A percentile compares a stretch with the other conserved stretches of the same genome.
These are phyloP conservation scores for Microcera coccophila DNA, from an alignment of 2,329 filamentous ascomycete genomes.

Conservation along the genomic window DNA sequence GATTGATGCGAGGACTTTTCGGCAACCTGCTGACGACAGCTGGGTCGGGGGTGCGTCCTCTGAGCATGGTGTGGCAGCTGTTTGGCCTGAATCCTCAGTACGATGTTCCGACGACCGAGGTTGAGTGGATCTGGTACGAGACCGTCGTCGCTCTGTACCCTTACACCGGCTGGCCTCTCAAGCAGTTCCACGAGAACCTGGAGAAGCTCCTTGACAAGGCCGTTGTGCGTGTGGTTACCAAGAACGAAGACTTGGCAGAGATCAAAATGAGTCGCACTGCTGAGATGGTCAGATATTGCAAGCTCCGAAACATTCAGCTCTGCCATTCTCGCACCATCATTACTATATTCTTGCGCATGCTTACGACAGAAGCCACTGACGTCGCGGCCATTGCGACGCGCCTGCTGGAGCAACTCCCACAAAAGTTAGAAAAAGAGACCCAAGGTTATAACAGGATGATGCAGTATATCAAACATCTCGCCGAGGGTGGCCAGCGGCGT, in stretches of 20 bases:
- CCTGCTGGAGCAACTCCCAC: slow-evolving; percentile 8
- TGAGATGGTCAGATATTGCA: slow-evolving; percentile 13
- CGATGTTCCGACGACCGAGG: slow-evolving; percentile 10
- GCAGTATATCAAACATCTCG: slow-evolving; percentile 10
- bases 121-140: slow-evolving; percentile 17
- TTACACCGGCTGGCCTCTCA: slow-evolving; percentile 15
- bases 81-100: slow-evolving; percentile 10
- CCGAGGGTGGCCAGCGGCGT: slow-evolving; percentile 8
- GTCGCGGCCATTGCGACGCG: slow-evolving; percentile 9
- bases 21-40: slow-evolving; percentile 17
- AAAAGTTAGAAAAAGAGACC: slow-evolving; percentile 9
- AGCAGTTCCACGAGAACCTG: slow-evolving; percentile 11
- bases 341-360: slow-evolving; percentile 13
- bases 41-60: slow-evolving; percentile 14
- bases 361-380: too few species aligned
- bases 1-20: slow-evolving; percentile 17
- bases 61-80: slow-evolving; percentile 19
- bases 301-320: slow-evolving; percentile 16
- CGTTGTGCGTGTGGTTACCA: slow-evolving; percentile 15
- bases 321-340: slow-evolving; percentile 16
- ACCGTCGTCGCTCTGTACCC: slow-evolving; percentile 14
- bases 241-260: slow-evolving; percentile 8
- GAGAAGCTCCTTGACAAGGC: slow-evolving; percentile 14
- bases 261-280: slow-evolving; percentile 8
- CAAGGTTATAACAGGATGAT: slow-evolving; percentile 12